Conservation (phyloP, 2,329 filamentous ascomycete genomes). For the Westerdykella ornata region DNA sequence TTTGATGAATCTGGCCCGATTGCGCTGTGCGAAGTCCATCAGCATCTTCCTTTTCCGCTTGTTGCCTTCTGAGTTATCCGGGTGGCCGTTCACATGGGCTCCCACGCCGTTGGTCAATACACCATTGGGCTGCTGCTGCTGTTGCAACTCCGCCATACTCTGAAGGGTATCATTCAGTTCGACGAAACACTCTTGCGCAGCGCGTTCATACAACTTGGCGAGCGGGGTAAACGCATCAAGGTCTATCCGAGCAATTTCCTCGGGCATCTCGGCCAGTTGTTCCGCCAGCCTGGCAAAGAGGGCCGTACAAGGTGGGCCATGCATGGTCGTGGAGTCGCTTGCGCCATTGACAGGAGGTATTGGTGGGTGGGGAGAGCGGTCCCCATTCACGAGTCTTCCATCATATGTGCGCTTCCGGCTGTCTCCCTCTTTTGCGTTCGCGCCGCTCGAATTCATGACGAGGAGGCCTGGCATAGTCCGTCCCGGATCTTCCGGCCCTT, state of each 20-base stretch:
- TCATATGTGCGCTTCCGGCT: constrained; percentile 27
- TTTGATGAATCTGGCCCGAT: constrained; percentile 87
- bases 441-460: constrained; percentile 43
- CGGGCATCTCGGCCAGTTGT: constrained; percentile 37
- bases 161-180: constrained; percentile 64
- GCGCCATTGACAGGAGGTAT: constrained; percentile 12
- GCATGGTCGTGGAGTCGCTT: constrained; percentile 7
- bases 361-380: constrained; percentile 9
- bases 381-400: constrained; percentile 27
- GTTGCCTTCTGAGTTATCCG: constrained; percentile 24
- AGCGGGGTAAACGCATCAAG: constrained; percentile 66
- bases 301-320: constrained; percentile 1
- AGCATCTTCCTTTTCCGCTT: constrained; percentile 63
- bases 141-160: constrained; percentile 62
- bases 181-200: constrained; percentile 78
- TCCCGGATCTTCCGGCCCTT: constrained; percentile 22
- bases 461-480: constrained; percentile 45
- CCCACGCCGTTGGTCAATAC: constrained; percentile 36
- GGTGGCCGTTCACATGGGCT: constrained; percentile 23
- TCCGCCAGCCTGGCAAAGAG: constrained; percentile 8
- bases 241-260: constrained; percentile 61
- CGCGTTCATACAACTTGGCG: constrained; percentile 64
- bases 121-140: constrained; percentile 49
- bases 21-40: constrained; percentile 69
- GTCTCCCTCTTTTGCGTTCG: constrained; percentile 30